A percentile compares a stretch with the other conserved stretches of the same genome.
Conservation (phyloP, 1,284 basidiomycete species). For the Austroboletus rostrupii region DNA sequence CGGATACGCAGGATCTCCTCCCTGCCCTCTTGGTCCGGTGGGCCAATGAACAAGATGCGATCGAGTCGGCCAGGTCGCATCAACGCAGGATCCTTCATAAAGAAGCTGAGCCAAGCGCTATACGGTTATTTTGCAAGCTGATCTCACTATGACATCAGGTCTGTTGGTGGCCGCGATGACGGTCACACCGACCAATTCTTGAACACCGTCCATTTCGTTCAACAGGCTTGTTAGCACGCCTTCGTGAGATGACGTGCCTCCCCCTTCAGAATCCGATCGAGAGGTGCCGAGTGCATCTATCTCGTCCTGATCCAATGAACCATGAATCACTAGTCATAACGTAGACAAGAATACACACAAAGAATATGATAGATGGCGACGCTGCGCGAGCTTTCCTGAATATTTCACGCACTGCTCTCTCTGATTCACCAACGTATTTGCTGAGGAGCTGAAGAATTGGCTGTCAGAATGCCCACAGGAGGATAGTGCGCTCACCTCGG, state of each 20-base stretch:
- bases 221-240: slow-evolving; percentile 91
- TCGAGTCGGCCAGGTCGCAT: slow-evolving; percentile 96
- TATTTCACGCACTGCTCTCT: slow-evolving; percentile 90
- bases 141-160: slow-evolving; percentile 83
- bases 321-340: not conserved
- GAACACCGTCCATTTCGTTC: slow-evolving; percentile 98
- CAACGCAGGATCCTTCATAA: slow-evolving; percentile 80
- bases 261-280: slow-evolving; percentile 59
- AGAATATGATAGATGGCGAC: slow-evolving; percentile 93
- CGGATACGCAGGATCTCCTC: slow-evolving; percentile 84
- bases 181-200: slow-evolving; percentile 89
- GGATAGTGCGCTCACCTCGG: slow-evolving; percentile 59
- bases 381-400: slow-evolving; percentile 94
- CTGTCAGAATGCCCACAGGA: not conserved
- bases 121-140: not conserved
- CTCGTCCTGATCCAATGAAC: slow-evolving; percentile 69
- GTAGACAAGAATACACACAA: slow-evolving; percentile 52
- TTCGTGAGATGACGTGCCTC: slow-evolving; percentile 56
- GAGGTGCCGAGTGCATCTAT: slow-evolving; percentile 91
- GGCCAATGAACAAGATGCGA: slow-evolving; percentile 91
- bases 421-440: slow-evolving; percentile 98
- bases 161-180: slow-evolving; percentile 96
- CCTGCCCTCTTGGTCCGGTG: slow-evolving; percentile 77
- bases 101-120: slow-evolving; percentile 2
- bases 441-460: slow-evolving; percentile 68